A percentile compares a stretch with the other conserved stretches of the same genome.
Conservation (phyloP, 2,329 filamentous ascomycete species). For the Fragosphaeria purpurea region DNA sequence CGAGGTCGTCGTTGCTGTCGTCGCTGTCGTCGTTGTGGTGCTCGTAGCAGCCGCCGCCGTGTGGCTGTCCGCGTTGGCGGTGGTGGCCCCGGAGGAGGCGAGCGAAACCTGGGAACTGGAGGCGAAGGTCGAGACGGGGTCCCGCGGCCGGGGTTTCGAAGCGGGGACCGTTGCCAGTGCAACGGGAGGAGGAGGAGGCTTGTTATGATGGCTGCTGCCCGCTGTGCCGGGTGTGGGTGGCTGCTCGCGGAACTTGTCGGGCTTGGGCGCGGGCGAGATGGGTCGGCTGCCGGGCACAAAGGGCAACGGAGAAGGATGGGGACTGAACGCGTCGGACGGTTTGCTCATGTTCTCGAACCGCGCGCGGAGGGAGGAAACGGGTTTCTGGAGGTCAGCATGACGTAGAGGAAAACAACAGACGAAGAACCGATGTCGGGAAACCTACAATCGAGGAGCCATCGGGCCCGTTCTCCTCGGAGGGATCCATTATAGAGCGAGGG, state of each 20-base stretch:
- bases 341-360: conserved; percentile 71
- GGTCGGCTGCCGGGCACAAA: conserved; percentile 20
- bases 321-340: conserved; percentile 19
- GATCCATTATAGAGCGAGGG: conserved; percentile 29
- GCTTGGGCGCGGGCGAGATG: conserved; percentile 30
- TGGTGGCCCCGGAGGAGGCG: no score
- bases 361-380: conserved; percentile 70
- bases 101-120: no score
- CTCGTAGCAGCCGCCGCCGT: no score
- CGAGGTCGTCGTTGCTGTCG: neutral
- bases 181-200: conserved; percentile 27
- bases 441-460: conserved; percentile 69
- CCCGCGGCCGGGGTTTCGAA: no score
- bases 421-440: conserved; percentile 6
- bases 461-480: conserved; percentile 45
- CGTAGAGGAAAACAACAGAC: conserved; percentile 8
- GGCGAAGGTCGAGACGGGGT: no score
- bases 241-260: conserved; percentile 29
- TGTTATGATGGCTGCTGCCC: conserved; percentile 13
- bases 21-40: neutral
- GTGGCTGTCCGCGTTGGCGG: no score
- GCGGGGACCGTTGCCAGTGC: conserved; percentile 15
- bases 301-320: conserved; percentile 5
- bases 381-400: conserved; percentile 42
- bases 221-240: conserved; percentile 14